Base-by-base conservation (phyloP, 805 yeast genomes). In the Hanseniaspora vineae region DNA sequence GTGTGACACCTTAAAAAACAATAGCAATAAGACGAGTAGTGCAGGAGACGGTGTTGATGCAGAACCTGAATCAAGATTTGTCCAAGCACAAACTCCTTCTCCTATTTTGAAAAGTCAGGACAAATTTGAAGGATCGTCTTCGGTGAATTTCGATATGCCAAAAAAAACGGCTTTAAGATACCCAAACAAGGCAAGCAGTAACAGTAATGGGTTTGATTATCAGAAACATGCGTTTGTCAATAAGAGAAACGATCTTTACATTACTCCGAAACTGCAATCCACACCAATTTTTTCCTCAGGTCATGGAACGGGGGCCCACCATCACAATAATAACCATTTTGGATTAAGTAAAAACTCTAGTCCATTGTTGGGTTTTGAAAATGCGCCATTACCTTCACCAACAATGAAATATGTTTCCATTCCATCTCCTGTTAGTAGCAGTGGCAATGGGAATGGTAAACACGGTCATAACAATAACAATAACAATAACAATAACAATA, bases 71-170 rank as follows among this genome's bases (percentile, higher is more conserved):
- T 62, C 62, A 39, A 63, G 65, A 47, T 60, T 58, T 39, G 61
- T 54, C 10, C 61, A 66, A 6, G 65, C 66, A 42, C 66, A 67
- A 42, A 64, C 70, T 1, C 69, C 67, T 23, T 75, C 78, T 0
- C 77, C 79, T 45, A 67, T 68, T 17, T 60, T 71, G 17, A 56
- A 50, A 45, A 64, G 70, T 0, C 70, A 67, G 48, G 64, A 64
- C 5, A 50, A 47, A 31, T 64, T 62, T 47, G 59, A 54, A 32
- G 56, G 57, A 5, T 11, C n/a, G 2, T 13, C 13, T 19, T 23
- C 43, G 3, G n/a, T 23, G 11, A 20, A 20, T 20, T 40, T 40
- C 9, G 43, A 20, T 12, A 19, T 18, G 4, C 18, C 31, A 20
- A 37, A 37, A 10, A 37, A 37, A 20, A 13, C 43, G 5, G 31